Conservation (phyloP, 2,329 filamentous ascomycete genomes). For the Allantophomopsis lycopodina region DNA sequence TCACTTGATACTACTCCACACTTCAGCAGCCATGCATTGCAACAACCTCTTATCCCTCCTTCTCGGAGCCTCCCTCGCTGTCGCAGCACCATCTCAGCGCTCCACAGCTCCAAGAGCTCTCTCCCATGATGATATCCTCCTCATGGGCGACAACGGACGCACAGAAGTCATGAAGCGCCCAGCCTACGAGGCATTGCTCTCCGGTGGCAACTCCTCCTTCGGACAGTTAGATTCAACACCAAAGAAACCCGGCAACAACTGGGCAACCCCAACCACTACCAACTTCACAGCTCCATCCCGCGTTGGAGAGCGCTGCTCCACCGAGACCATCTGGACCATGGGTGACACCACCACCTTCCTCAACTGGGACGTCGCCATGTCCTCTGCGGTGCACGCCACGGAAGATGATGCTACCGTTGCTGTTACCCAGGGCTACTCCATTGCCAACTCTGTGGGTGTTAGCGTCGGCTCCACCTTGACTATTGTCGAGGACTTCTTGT, state of each 20-base stretch:
- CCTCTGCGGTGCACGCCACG: slow-evolving; percentile 18
- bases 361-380: slow-evolving; percentile 25
- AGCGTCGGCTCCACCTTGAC: slow-evolving; percentile 6
- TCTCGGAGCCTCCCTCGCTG: slow-evolving; percentile 2
- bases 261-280: not conserved
- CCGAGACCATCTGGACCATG: slow-evolving; percentile 11
- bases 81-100: not conserved
- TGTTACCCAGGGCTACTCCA: slow-evolving; percentile 18
- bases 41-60: slow-evolving; percentile 2
- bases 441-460: slow-evolving; percentile 20
- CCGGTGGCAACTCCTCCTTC: slow-evolving; percentile 2
- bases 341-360: slow-evolving; percentile 16
- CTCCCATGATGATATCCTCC: slow-evolving; percentile 13
- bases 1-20: not conserved
- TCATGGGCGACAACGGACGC: slow-evolving; percentile 12
- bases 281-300: slow-evolving; percentile 1
- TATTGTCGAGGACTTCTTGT: slow-evolving; percentile 16
- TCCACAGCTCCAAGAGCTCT: slow-evolving; percentile 4
- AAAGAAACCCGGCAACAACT: slow-evolving; percentile 1
- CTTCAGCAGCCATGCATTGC: slow-evolving; percentile 1
- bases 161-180: slow-evolving; percentile 14
- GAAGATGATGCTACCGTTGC: slow-evolving; percentile 16
- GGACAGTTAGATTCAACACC: slow-evolving; percentile 4
- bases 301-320: slow-evolving; percentile 7
- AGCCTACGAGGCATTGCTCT: slow-evolving; percentile 6